Evolutionary conservation across 345 rosid genomes (phyloP).

Genomic region (Geranium rotundifolium): DNA sequence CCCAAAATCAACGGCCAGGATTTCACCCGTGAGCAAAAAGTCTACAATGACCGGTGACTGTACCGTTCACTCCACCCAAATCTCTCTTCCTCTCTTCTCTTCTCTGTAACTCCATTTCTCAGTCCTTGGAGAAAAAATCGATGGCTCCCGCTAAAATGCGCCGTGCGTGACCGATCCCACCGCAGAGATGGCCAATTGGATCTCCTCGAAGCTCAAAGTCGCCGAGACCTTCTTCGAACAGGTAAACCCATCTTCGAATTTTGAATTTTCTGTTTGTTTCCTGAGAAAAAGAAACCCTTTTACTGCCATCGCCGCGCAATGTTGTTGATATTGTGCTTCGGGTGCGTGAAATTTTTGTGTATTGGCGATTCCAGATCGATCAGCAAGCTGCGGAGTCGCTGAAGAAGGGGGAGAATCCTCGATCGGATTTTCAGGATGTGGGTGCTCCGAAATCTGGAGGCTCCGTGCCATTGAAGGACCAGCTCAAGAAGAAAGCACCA

Average conservation of each 20-base stretch:
- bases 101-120: not conserved
- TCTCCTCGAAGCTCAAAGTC: constrained; percentile 87
- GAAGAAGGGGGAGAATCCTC: constrained; percentile 51
- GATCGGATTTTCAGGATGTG: constrained; percentile 39
- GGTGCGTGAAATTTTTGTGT: not conserved
- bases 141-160: not conserved
- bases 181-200: constrained; percentile 72
- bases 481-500: constrained; percentile 47
- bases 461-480: constrained; percentile 68
- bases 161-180: not conserved
- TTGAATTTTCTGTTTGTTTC: constrained; percentile 3
- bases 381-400: constrained; percentile 94
- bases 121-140: not conserved
- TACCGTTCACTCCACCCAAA: not conserved
- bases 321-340: not conserved
- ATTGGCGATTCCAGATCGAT: constrained; percentile 48
- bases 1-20: not conserved
- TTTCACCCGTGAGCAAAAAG: not conserved
- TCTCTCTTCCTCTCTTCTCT: not conserved
- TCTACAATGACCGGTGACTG: not conserved
- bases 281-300: not conserved
- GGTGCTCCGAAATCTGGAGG: constrained; percentile 40
- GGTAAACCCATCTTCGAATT: constrained; percentile 17
- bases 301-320: not conserved
- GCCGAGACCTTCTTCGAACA: constrained; percentile 81